A percentile compares a stretch with the other conserved stretches of the same genome.
These are phyloP conservation scores for Colletotrichum paranaense DNA, from an alignment of 2,329 filamentous ascomycete species.

Conservation along the genomic window DNA sequence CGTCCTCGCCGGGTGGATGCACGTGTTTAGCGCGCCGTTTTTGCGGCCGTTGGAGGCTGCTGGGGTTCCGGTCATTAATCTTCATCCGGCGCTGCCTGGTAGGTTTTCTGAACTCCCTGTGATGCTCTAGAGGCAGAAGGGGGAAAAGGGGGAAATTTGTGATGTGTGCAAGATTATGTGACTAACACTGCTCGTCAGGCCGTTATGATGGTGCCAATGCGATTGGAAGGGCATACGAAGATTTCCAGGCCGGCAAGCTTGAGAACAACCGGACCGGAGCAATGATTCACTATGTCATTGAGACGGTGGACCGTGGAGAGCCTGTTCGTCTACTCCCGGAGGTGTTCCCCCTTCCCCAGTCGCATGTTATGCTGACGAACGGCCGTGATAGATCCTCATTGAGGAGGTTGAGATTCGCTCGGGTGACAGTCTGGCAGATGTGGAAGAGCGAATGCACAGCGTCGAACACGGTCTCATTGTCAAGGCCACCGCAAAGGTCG, in stretches of 20 bases:
- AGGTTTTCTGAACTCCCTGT: slow-evolving; percentile 41
- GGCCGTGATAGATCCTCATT: slow-evolving; percentile 41
- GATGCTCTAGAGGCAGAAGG: too few relatives aligned
- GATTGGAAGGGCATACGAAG: slow-evolving; percentile 81
- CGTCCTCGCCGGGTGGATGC: slow-evolving; percentile 89
- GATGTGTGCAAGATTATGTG: background rate
- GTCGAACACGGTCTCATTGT: slow-evolving; percentile 85
- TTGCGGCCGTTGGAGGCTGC: slow-evolving; percentile 73
- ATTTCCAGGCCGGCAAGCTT: slow-evolving; percentile 73
- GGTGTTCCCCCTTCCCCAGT: slow-evolving; percentile 48
- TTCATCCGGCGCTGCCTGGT: slow-evolving; percentile 80
- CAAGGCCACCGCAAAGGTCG: slow-evolving; percentile 71
- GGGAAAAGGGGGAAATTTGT: background rate
- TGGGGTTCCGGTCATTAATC: slow-evolving; percentile 79
- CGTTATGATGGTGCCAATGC: slow-evolving; percentile 82
- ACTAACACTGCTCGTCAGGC: slow-evolving; percentile 53
- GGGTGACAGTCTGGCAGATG: slow-evolving; percentile 62
- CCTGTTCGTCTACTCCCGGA: slow-evolving; percentile 55
- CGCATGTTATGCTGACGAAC: background rate
- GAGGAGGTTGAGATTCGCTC: slow-evolving; percentile 74
- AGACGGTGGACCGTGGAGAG: slow-evolving; percentile 82
- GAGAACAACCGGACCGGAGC: slow-evolving; percentile 80
- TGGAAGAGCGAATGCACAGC: slow-evolving; percentile 79
- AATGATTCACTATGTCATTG: slow-evolving; percentile 89
- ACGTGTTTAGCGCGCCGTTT: slow-evolving; percentile 79